Percentiles rank a stretch among this genome's conserved stretches.
Evolutionary conservation across 768 basidiomycete genomes (phyloP).

Genomic region (Macrolepiota albuminosa): DNA sequence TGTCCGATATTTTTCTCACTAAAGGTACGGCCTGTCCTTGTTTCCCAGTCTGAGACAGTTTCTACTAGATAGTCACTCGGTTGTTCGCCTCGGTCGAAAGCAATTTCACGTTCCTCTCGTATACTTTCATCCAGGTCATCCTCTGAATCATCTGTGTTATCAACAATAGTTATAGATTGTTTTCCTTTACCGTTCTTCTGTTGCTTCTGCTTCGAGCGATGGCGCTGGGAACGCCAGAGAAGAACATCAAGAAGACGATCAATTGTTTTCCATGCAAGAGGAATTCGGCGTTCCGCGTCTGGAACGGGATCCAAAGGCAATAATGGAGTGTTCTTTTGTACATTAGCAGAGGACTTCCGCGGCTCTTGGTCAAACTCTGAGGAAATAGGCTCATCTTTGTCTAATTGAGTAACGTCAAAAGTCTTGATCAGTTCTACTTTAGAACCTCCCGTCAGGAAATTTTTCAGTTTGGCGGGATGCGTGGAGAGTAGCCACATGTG

Average conservation of each 20-base stretch:
- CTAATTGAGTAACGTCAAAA: slow-evolving; percentile 25
- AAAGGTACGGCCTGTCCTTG: slow-evolving; percentile 35
- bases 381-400: slow-evolving; percentile 20
- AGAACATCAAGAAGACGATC: slow-evolving; percentile 86
- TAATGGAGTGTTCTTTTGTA: slow-evolving; percentile 20
- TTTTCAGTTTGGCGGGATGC: slow-evolving; percentile 61
- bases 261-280: slow-evolving; percentile 80
- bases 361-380: slow-evolving; percentile 42
- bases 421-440: slow-evolving; percentile 61
- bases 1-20: slow-evolving; percentile 46
- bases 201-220: slow-evolving; percentile 22
- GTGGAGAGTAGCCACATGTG: slow-evolving; percentile 85
- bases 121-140: slow-evolving; percentile 25
- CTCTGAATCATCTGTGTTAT: slow-evolving; percentile 25
- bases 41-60: slow-evolving; percentile 61
- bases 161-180: slow-evolving; percentile 10
- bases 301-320: slow-evolving; percentile 40
- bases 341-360: slow-evolving; percentile 29
- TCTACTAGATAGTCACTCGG: slow-evolving; percentile 52
- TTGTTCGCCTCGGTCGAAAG: slow-evolving; percentile 58
- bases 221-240: slow-evolving; percentile 46
- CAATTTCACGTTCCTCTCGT: slow-evolving; percentile 30
- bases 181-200: slow-evolving; percentile 22
- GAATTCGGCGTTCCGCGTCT: slow-evolving; percentile 73
- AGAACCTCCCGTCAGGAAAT: slow-evolving; percentile 69